Conservation (phyloP, 2,329 filamentous ascomycete genomes). For the Pyrenochaeta sp. region DNA sequence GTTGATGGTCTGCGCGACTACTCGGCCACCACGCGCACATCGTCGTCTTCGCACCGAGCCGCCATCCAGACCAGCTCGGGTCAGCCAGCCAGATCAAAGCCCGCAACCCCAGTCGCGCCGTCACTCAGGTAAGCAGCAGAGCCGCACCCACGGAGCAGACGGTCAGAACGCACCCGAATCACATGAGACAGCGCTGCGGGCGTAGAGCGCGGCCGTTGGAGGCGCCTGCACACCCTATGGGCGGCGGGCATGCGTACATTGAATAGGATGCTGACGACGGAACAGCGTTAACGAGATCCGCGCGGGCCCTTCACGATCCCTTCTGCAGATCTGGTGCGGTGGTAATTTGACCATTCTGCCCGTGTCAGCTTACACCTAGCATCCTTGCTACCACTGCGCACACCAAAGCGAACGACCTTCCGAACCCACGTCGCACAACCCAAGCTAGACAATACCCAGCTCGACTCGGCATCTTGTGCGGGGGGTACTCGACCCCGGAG, state of each 20-base stretch:
- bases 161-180: slow-evolving; percentile 9
- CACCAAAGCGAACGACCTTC: slow-evolving; percentile 48
- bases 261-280: slow-evolving; percentile 36
- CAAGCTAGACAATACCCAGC: slow-evolving; percentile 38
- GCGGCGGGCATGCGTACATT: slow-evolving; percentile 18
- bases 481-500: slow-evolving; percentile 28
- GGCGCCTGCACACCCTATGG: slow-evolving; percentile 9
- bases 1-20: too few relatives aligned
- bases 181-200: slow-evolving; percentile 13
- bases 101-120: slow-evolving; percentile 17
- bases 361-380: slow-evolving; percentile 47
- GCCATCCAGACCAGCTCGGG: slow-evolving; percentile 16
- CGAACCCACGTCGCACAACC: slow-evolving; percentile 42
- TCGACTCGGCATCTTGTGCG: slow-evolving; percentile 34
- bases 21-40: too few relatives aligned
- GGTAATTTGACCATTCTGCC: slow-evolving; percentile 38
- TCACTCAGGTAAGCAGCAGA: slow-evolving; percentile 29
- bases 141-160: slow-evolving; percentile 17
- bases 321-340: slow-evolving; percentile 42
- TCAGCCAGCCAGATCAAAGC: slow-evolving; percentile 21
- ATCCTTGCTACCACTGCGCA: slow-evolving; percentile 42
- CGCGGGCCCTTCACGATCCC: slow-evolving; percentile 39
- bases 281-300: slow-evolving; percentile 39
- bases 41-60: slow-evolving; percentile 15
- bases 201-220: slow-evolving; percentile 7